Evolutionary conservation across 148 eudicot species (phyloP).

Genomic region (Spergularia bocconei): DNA sequence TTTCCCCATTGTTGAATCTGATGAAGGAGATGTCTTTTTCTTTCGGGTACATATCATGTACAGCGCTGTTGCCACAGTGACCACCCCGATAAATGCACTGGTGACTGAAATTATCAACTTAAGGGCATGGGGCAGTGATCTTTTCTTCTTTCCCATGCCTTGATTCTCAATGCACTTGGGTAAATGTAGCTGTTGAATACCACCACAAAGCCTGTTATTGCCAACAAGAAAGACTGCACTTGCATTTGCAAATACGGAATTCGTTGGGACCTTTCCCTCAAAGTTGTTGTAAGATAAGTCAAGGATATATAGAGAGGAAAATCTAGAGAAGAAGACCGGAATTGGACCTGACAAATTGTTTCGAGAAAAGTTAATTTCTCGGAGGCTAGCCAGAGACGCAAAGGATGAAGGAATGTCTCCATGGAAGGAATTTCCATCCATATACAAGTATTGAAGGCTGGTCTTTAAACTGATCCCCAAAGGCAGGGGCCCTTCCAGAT

Average conservation of each 20-base stretch:
- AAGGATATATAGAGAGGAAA: slow-evolving; percentile 16
- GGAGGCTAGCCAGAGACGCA: slow-evolving; percentile 23
- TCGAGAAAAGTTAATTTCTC: slow-evolving; percentile 32
- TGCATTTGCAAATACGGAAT: slow-evolving; percentile 15
- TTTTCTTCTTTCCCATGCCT: background rate
- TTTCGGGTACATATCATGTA: slow-evolving; percentile 4
- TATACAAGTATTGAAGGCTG: slow-evolving; percentile 17
- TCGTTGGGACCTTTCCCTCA: slow-evolving; percentile 7
- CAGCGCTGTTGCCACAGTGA: background rate
- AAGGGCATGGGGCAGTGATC: background rate
- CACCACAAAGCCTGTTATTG: slow-evolving; percentile 34
- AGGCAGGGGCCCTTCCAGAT: slow-evolving; percentile 27
- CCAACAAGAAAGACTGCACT: background rate
- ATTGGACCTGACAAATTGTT: slow-evolving; percentile 41
- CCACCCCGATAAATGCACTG: slow-evolving; percentile 1
- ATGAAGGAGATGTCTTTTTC: background rate
- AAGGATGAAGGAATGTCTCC: slow-evolving; percentile 35
- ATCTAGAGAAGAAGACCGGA: slow-evolving; percentile 29
- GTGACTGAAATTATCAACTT: slow-evolving; percentile 7
- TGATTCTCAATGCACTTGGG: slow-evolving; percentile 25
- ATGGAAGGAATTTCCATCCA: slow-evolving; percentile 27
- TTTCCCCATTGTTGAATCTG: background rate
- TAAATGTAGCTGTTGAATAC: slow-evolving; percentile 28
- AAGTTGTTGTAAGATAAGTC: slow-evolving; percentile 11
- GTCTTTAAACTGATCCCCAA: slow-evolving; percentile 26